Conservation (phyloP, 495 filamentous ascomycete genomes). For the Penicillium roqueforti region DNA sequence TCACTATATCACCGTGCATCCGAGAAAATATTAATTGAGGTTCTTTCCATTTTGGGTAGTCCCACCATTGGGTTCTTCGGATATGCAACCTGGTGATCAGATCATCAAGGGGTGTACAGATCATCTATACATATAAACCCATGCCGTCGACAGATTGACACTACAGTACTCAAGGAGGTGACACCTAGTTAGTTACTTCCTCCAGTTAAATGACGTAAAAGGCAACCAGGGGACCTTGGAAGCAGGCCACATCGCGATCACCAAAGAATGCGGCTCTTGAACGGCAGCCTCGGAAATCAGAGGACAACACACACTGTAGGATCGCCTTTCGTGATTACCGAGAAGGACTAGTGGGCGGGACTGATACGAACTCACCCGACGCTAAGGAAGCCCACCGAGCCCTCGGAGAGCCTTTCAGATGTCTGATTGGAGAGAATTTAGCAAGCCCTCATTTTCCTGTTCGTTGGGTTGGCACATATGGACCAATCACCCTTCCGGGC, state of each 20-base stretch:
- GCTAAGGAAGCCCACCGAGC: conserved; percentile 11
- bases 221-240: background rate
- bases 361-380: conserved; percentile 12
- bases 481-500: conserved; percentile 14
- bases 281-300: background rate
- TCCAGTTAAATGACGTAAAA: background rate
- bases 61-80: background rate
- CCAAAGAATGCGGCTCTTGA: conserved; percentile 7
- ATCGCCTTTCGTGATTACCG: conserved; percentile 9
- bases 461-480: conserved; percentile 3
- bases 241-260: background rate
- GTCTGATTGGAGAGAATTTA: conserved; percentile 14
- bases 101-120: background rate
- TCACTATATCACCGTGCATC: background rate
- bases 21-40: background rate
- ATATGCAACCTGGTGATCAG: background rate
- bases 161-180: too few relatives aligned
- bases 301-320: background rate
- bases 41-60: background rate
- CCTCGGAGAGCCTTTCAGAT: conserved; percentile 5
- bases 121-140: background rate
- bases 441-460: conserved; percentile 14
- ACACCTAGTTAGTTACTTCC: background rate
- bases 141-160: too few relatives aligned
- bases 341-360: conserved; percentile 6